phyloP scores from a whole-genome alignment of 371 early-diverging fungal genomes.

The Actinomortierella wolfii region DNA sequence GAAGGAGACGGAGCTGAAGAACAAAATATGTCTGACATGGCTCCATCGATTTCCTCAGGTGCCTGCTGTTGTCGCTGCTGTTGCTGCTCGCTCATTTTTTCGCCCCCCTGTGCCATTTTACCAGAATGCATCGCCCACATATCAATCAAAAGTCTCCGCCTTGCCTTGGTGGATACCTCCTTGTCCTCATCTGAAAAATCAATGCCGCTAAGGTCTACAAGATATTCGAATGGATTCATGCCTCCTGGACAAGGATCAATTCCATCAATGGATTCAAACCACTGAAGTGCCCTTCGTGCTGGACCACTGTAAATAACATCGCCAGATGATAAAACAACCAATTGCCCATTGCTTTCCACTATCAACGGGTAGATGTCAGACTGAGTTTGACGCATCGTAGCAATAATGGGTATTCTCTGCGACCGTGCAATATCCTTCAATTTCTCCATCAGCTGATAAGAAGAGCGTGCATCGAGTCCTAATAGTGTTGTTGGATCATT shows the following conservation, averaged over 20 bases:
- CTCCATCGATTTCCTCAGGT: too few species aligned
- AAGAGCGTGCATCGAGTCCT: constrained; percentile 19
- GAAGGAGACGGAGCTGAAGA: constrained; percentile 25
- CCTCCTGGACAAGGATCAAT: constrained; percentile 5
- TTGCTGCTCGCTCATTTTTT: too few species aligned
- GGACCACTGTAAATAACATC: constrained; percentile 15
- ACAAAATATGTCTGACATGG: too few species aligned
- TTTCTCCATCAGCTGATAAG: constrained; percentile 15
- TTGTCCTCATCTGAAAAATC: neutral
- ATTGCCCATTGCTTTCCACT: constrained; percentile 2
- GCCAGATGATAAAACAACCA: constrained; percentile 10
- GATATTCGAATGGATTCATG: constrained; percentile 21
- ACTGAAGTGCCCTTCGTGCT: neutral
- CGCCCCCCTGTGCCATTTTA: too few species aligned
- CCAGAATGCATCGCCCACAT: neutral
- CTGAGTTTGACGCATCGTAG: constrained; percentile 24
- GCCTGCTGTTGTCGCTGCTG: too few species aligned
- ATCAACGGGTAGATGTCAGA: constrained; percentile 22
- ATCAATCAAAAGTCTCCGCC: neutral
- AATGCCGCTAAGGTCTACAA: constrained; percentile 6
- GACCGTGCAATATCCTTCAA: constrained; percentile 8
- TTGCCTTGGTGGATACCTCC: neutral
- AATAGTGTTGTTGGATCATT: neutral
- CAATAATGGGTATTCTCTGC: constrained; percentile 9
- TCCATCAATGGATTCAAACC: constrained; percentile 21